Percentiles rank a stretch among this genome's conserved stretches.
Conservation (phyloP, 306 rosid species). For the Macrotyloma uniflorum region DNA sequence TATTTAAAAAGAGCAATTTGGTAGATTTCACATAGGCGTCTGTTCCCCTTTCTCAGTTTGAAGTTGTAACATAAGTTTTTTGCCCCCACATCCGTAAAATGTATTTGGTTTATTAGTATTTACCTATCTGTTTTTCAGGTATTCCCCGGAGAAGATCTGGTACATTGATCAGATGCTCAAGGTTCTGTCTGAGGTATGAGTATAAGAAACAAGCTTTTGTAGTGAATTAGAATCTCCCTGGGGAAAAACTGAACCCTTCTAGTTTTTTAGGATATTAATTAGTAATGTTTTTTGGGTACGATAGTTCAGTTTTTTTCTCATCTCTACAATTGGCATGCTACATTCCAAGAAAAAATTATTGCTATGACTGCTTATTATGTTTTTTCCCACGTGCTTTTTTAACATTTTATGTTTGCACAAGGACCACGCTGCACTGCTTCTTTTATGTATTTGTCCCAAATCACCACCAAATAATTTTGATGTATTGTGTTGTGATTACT, state of each 20-base stretch:
- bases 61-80: background rate
- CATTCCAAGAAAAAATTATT: background rate
- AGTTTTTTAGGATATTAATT: background rate
- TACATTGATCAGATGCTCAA: slow-evolving; percentile 19
- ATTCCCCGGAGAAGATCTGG: slow-evolving; percentile 11
- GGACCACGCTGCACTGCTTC: background rate
- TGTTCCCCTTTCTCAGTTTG: background rate
- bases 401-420: slow-evolving; percentile 1
- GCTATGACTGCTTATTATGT: background rate
- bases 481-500: background rate
- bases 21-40: background rate
- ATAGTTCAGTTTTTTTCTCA: background rate
- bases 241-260: background rate
- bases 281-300: background rate
- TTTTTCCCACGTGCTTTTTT: background rate
- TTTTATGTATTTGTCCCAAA: background rate
- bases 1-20: background rate
- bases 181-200: slow-evolving; percentile 6
- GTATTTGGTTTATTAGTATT: background rate
- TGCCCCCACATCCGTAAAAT: background rate
- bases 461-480: background rate
- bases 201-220: background rate
- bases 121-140: slow-evolving; percentile 7
- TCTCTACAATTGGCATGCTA: background rate
- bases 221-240: background rate